A percentile compares a stretch with the other conserved stretches of the same genome.
These are phyloP conservation scores for Kondoa malvinella DNA, from an alignment of 768 basidiomycete genomes.

Conservation along the genomic window DNA sequence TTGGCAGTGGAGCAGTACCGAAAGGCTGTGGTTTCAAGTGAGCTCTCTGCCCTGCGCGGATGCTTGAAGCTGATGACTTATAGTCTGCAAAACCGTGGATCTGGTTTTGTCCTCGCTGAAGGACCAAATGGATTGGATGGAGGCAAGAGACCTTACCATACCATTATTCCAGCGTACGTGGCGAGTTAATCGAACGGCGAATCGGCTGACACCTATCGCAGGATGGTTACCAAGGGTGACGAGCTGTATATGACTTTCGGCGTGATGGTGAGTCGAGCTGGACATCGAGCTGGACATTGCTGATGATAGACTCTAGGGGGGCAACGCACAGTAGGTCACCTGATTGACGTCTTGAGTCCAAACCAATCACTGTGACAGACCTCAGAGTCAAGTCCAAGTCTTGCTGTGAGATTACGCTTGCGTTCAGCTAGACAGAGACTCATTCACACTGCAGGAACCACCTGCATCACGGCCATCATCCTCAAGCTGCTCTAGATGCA, in stretches of 20 bases:
- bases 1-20: conserved; percentile 70
- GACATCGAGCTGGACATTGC: too few species aligned
- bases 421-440: background rate
- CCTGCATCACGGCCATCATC: conserved; percentile 66
- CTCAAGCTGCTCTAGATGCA: conserved; percentile 79
- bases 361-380: conserved; percentile 36
- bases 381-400: conserved; percentile 92
- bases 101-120: conserved; percentile 59
- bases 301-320: too few species aligned
- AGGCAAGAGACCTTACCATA: conserved; percentile 58
- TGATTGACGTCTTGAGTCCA: background rate
- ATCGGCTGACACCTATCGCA: background rate
- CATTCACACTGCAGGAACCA: background rate
- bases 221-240: conserved; percentile 16
- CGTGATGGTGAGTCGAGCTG: too few species aligned
- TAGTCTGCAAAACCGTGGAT: conserved; percentile 70
- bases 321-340: conserved; percentile 21
- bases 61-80: background rate
- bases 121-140: conserved; percentile 64
- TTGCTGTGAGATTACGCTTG: conserved; percentile 32
- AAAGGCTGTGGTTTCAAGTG: conserved; percentile 81
- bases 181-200: conserved; percentile 33
- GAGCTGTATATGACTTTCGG: conserved; percentile 68
- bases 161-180: conserved; percentile 57
- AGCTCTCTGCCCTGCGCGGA: background rate